Percentiles rank a stretch among this genome's conserved stretches.
These are phyloP conservation scores for Arabidopsis hybrid DNA, from an alignment of 441 rosid species.

Conservation along the genomic window DNA sequence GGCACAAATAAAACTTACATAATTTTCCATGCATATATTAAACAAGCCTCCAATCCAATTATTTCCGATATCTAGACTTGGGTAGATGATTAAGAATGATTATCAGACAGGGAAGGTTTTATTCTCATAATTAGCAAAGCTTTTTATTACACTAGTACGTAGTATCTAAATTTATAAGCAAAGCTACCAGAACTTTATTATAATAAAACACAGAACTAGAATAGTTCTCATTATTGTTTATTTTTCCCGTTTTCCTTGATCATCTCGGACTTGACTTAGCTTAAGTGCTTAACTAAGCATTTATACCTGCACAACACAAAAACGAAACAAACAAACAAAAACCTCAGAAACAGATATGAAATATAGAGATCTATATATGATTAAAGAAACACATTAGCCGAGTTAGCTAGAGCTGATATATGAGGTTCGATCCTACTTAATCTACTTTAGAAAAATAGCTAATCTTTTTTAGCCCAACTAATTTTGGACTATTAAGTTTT, in stretches of 20 bases:
- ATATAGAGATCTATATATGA: background rate
- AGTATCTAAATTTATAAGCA: background rate
- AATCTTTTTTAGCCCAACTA: background rate
- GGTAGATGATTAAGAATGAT: background rate
- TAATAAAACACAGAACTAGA: background rate
- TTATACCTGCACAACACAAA: slow-evolving; percentile 12
- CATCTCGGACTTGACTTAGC: background rate
- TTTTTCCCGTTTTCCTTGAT: background rate
- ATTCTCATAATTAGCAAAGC: slow-evolving; percentile 4
- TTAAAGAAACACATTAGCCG: background rate
- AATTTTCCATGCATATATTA: background rate
- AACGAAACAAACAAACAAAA: background rate
- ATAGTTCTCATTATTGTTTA: background rate
- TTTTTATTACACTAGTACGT: background rate
- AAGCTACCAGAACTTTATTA: background rate
- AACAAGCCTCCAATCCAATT: background rate
- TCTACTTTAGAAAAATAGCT: background rate
- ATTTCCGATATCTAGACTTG: background rate
- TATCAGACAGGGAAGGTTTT: background rate
- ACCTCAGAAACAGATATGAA: background rate
- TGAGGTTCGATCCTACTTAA: background rate
- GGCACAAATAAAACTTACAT: background rate
- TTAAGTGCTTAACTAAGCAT: background rate
- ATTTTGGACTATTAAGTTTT: background rate
- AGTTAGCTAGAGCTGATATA: background rate